Percentiles rank a stretch among this genome's conserved stretches.
Conservation (phyloP, 2,329 filamentous ascomycete genomes). For the Colletotrichum sp. region DNA sequence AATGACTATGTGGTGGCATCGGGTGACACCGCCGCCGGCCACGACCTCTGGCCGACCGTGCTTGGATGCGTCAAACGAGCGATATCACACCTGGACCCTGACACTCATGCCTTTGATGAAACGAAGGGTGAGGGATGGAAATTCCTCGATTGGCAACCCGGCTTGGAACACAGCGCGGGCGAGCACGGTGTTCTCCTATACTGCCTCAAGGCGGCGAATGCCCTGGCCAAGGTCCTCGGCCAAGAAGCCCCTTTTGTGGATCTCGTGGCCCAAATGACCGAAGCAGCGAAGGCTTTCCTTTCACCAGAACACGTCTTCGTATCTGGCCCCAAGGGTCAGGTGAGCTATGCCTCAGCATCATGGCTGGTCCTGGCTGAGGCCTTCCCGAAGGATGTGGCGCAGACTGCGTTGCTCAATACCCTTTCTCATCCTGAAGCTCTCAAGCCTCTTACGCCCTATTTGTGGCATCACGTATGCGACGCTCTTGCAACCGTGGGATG, state of each 20-base stretch:
- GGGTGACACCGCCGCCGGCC: slow-evolving; percentile 30
- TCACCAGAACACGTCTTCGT: slow-evolving; percentile 25
- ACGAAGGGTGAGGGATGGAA: slow-evolving; percentile 28
- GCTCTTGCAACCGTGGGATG: slow-evolving; percentile 29
- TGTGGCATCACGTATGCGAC: slow-evolving; percentile 34
- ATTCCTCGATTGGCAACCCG: slow-evolving; percentile 35
- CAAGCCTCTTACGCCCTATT: slow-evolving; percentile 34
- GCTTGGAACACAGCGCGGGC: slow-evolving; percentile 32
- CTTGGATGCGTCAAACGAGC: slow-evolving; percentile 31
- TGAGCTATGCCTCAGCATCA: slow-evolving; percentile 34
- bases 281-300: slow-evolving; percentile 25
- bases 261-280: slow-evolving; percentile 25
- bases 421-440: slow-evolving; percentile 28
- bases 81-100: slow-evolving; percentile 28
- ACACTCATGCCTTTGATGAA: slow-evolving; percentile 24
- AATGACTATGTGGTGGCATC: slow-evolving; percentile 36
- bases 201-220: slow-evolving; percentile 31
- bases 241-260: slow-evolving; percentile 25
- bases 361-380: slow-evolving; percentile 34
- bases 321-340: slow-evolving; percentile 30
- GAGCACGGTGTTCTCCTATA: slow-evolving; percentile 34
- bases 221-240: slow-evolving; percentile 29
- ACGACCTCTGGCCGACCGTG: slow-evolving; percentile 34
- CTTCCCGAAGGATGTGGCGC: slow-evolving; percentile 22
- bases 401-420: slow-evolving; percentile 26